These are phyloP conservation scores for Sarocladium brachiariae DNA, from an alignment of 2,329 filamentous ascomycete species.

Conservation along the genomic window DNA sequence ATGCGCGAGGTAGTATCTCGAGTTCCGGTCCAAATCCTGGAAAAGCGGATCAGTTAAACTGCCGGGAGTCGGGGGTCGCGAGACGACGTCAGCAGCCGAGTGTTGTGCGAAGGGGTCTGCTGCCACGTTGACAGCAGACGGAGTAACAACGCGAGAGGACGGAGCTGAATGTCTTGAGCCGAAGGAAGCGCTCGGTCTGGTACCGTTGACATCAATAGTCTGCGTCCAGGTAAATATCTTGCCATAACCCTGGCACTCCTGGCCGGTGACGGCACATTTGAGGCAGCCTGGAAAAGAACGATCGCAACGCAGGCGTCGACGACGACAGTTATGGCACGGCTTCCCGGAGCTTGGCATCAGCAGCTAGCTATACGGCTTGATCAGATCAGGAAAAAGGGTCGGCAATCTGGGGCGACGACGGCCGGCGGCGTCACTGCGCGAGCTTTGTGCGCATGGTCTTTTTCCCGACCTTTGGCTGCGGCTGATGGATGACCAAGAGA, in stretches of 20 bases:
- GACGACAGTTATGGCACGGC: constrained; percentile 56
- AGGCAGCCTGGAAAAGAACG: constrained; percentile 51
- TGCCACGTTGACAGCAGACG: neutral
- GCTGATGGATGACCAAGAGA: neutral
- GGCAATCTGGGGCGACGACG: constrained; percentile 12
- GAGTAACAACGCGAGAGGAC: neutral
- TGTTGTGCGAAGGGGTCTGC: neutral
- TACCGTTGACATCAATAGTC: constrained; percentile 37
- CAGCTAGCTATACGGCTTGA: no score
- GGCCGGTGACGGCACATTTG: constrained; percentile 49
- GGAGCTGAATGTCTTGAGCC: neutral
- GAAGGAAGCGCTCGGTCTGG: neutral
- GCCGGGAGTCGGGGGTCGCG: constrained; percentile 11
- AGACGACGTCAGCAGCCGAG: neutral
- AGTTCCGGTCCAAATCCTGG: constrained; percentile 41
- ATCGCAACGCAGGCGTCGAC: constrained; percentile 55
- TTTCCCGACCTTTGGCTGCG: constrained; percentile 11
- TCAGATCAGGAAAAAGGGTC: constrained; percentile 15
- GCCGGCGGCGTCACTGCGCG: constrained; percentile 16
- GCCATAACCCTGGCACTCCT: constrained; percentile 56
- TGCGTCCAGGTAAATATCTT: constrained; percentile 54
- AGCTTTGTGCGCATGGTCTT: constrained; percentile 12
- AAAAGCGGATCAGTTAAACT: constrained; percentile 47
- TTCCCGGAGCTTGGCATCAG: constrained; percentile 26
- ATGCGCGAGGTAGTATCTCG: constrained; percentile 42